Conservation (phyloP, 345 rosid genomes). For the Salix udensis region DNA sequence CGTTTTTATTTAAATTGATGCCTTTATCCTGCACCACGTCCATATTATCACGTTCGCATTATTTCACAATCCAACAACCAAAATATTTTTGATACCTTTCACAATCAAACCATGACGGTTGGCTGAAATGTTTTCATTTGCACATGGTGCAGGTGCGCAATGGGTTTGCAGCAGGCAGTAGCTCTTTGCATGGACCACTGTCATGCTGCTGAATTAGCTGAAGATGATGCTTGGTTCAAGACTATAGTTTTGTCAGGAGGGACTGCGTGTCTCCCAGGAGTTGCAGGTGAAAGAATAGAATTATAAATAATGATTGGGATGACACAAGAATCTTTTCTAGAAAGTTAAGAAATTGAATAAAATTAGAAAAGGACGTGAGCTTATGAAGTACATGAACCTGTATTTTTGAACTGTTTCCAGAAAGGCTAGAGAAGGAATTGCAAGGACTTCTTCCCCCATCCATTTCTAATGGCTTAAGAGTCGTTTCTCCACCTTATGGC, state of each 20-base stretch:
- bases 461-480: slow-evolving; percentile 53
- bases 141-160: slow-evolving; percentile 47
- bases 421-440: slow-evolving; percentile 81
- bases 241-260: slow-evolving; percentile 83
- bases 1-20: background rate
- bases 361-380: background rate
- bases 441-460: slow-evolving; percentile 51
- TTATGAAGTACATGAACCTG: background rate
- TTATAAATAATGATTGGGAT: background rate
- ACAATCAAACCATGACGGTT: background rate
- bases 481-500: slow-evolving; percentile 64
- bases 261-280: slow-evolving; percentile 78
- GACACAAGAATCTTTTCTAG: background rate
- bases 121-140: slow-evolving; percentile 7
- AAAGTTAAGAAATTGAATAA: background rate
- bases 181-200: slow-evolving; percentile 95
- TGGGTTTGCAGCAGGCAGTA: slow-evolving; percentile 88
- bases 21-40: background rate
- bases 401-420: slow-evolving; percentile 36
- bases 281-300: slow-evolving; percentile 44
- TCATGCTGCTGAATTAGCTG: slow-evolving; percentile 55
- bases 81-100: background rate
- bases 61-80: background rate
- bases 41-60: no score
- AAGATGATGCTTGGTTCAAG: slow-evolving; percentile 83